A percentile compares a stretch with the other conserved stretches of the same genome.
These are phyloP conservation scores for Spirogloea muscicola DNA, from an alignment of 139 green algal genomes.

Conservation along the genomic window DNA sequence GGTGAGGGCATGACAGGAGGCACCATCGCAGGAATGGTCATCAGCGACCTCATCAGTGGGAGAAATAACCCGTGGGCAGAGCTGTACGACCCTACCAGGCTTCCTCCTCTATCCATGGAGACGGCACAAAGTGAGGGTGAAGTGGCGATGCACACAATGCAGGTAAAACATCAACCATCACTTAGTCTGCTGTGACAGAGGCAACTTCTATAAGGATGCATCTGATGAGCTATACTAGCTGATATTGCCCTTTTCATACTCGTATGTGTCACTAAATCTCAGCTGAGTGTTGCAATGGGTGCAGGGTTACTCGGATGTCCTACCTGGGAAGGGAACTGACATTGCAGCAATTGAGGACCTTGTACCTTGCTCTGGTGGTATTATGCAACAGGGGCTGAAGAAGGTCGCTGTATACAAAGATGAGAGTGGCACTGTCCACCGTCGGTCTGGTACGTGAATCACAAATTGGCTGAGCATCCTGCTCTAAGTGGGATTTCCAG, in stretches of 20 bases:
- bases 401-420: slow-evolving; percentile 32
- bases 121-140: not conserved
- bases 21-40: slow-evolving; percentile 55
- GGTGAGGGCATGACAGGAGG: slow-evolving; percentile 69
- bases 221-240: too few relatives aligned
- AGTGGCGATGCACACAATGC: slow-evolving; percentile 19
- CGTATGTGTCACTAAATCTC: too few relatives aligned
- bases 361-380: slow-evolving; percentile 12
- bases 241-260: too few relatives aligned
- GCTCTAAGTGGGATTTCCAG: too few relatives aligned
- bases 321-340: slow-evolving; percentile 32
- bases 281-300: too few relatives aligned
- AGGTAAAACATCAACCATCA: slow-evolving; percentile 19
- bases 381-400: slow-evolving; percentile 10
- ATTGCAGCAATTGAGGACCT: slow-evolving; percentile 28
- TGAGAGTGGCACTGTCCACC: slow-evolving; percentile 14
- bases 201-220: too few relatives aligned
- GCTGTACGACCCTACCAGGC: slow-evolving; percentile 39
- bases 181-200: too few relatives aligned
- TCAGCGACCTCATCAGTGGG: slow-evolving; percentile 55
- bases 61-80: slow-evolving; percentile 35
- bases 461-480: too few relatives aligned
- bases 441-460: too few relatives aligned
- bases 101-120: slow-evolving; percentile 14
- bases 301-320: slow-evolving; percentile 25